Conservation (phyloP, 768 basidiomycete genomes). For the Paxillus involutus region DNA sequence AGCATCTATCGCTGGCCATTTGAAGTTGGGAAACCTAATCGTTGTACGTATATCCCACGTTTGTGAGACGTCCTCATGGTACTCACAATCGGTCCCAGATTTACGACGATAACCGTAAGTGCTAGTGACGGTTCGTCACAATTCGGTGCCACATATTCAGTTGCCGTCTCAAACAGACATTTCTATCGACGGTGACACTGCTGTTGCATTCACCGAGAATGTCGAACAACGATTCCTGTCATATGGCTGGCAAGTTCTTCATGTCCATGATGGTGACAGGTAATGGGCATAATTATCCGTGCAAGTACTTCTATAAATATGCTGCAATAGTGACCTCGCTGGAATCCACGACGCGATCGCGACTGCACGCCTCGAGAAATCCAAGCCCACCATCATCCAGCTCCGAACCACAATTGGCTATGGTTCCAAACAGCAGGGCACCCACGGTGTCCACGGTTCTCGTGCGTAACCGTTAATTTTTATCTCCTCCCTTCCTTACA, state of each 20-base stretch:
- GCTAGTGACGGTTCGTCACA: conserved; percentile 6
- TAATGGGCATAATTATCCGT: conserved; percentile 31
- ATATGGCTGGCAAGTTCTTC: conserved; percentile 94
- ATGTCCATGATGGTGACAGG: conserved; percentile 79
- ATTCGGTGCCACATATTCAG: conserved; percentile 3
- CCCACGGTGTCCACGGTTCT: conserved; percentile 91
- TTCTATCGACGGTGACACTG: conserved; percentile 94
- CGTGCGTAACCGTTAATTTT: conserved; percentile 54
- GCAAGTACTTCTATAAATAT: conserved; percentile 8
- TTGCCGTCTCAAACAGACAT: conserved; percentile 57
- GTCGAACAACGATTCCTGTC: conserved; percentile 84
- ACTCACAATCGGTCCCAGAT: conserved; percentile 46
- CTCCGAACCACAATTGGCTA: conserved; percentile 90
- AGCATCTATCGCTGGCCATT: conserved; percentile 88
- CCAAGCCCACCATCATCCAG: conserved; percentile 85
- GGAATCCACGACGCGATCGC: conserved; percentile 78
- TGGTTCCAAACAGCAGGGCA: conserved; percentile 91
- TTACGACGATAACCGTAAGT: conserved; percentile 93
- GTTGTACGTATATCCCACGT: conserved; percentile 54
- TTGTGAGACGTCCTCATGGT: conserved; percentile 6
- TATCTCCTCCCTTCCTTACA: conserved; percentile 1
- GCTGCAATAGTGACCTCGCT: conserved; percentile 61
- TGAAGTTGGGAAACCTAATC: conserved; percentile 90
- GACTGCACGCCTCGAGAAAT: conserved; percentile 71
- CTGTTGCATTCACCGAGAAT: conserved; percentile 91